These are phyloP conservation scores for Pythium dissotocum DNA, from an alignment of 352 stramenopile species.

Conservation along the genomic window DNA sequence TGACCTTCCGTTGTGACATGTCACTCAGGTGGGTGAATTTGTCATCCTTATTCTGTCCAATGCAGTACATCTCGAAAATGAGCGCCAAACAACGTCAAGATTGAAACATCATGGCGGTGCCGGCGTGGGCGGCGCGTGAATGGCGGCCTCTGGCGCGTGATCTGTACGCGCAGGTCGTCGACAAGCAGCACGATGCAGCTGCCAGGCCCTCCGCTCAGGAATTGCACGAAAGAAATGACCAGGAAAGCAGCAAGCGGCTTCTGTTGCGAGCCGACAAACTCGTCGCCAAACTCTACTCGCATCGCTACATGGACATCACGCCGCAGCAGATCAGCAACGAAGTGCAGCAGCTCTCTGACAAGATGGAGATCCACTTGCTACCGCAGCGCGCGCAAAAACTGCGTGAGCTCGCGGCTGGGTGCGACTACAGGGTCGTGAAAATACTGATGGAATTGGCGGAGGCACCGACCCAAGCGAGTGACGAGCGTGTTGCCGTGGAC, in stretches of 20 bases:
- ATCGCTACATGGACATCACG: conserved; percentile 50
- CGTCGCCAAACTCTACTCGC: conserved; percentile 47
- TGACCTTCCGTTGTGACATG: conserved; percentile 1
- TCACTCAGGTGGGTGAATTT: neutral
- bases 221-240: conserved; percentile 8
- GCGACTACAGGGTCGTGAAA: conserved; percentile 55
- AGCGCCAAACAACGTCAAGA: too few species aligned
- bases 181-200: neutral
- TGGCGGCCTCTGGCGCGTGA: conserved; percentile 59
- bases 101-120: conserved; percentile 26
- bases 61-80: too few species aligned
- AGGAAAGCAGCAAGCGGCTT: conserved; percentile 24
- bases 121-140: conserved; percentile 53
- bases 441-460: conserved; percentile 62
- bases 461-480: conserved; percentile 41
- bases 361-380: conserved; percentile 60
- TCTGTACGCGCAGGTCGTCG: conserved; percentile 37
- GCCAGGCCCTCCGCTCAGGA: neutral
- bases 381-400: conserved; percentile 43
- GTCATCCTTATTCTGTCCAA: too few species aligned
- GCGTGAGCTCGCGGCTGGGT: conserved; percentile 31
- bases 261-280: conserved; percentile 51
- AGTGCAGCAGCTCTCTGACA: conserved; percentile 39
- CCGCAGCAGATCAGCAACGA: conserved; percentile 51
- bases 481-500: conserved; percentile 39